Evolutionary conservation across 352 stramenopile genomes (phyloP), one percentile per base, ranked within the genome.

Genomic region (Pythium grandisporangium): DNA sequence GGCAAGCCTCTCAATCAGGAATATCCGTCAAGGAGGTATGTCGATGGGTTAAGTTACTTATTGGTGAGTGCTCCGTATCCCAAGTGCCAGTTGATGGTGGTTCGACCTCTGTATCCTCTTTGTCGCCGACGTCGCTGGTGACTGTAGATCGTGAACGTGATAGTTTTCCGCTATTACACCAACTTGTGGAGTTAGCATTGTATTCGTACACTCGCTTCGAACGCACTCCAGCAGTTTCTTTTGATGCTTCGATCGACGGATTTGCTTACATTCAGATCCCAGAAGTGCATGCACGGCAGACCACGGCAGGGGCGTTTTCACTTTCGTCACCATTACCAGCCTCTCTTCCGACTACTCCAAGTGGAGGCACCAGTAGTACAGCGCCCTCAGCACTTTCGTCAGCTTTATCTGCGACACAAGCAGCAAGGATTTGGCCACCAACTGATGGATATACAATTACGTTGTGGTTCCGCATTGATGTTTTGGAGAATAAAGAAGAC

Each of bases 201-300:
- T n/a, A n/a, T n/a, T n/a, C n/a, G n/a, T n/a, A n/a, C n/a, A n/a
- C n/a, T n/a, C n/a, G n/a, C n/a, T n/a, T n/a, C n/a, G n/a, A n/a
- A n/a, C n/a, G n/a, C n/a, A n/a, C n/a, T 13, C 54, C 57, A 34
- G 46, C 48, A 2, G 58, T 84, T 51, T 16, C 48, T 30, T 84
- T 86, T 39, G 52, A 84, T 19, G 33, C 68, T 8, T 75, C 68
- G 6, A 56, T 26, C 12, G 73, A 84, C 29, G 73, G 73, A 1
- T 86, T 83, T 41, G 70, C 68, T 5, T 78, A 72, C 42, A 53
- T 84, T 32, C 73, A 86, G 46, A 78, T 84, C 13, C 70, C 73
- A 3, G 73, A 86, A 45, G 48, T 84, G 5, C 59, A 72, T 37
- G 45, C 48, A 13, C 56, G 73, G 17, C 23, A 48, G 8, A 13